Evolutionary conservation across 352 stramenopile genomes (phyloP).

Genomic region (Phytopythium helicoides): DNA sequence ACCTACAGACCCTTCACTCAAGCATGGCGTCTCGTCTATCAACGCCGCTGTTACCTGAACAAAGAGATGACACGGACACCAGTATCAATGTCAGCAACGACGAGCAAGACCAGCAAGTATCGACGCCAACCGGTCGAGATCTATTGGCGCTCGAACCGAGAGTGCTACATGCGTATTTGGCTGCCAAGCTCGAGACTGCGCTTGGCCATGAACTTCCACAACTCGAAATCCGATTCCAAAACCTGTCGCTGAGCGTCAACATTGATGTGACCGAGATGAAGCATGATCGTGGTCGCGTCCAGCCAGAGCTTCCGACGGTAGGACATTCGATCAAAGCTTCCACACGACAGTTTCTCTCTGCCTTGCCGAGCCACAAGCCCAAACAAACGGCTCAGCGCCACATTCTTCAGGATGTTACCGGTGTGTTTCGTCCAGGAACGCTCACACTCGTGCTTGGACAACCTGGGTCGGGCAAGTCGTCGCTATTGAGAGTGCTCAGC

Average conservation of each 20-base stretch:
- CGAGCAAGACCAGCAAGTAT: slow-evolving; percentile 1
- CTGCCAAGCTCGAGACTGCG: slow-evolving; percentile 13
- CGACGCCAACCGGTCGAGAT: slow-evolving; percentile 5
- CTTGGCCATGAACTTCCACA: slow-evolving; percentile 8
- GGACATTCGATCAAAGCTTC: slow-evolving; percentile 3
- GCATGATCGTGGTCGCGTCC: not conserved
- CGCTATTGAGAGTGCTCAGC: slow-evolving; percentile 39
- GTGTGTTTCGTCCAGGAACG: slow-evolving; percentile 15
- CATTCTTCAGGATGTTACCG: slow-evolving; percentile 5
- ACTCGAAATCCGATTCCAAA: slow-evolving; percentile 22
- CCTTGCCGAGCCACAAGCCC: not conserved
- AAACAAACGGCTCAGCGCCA: slow-evolving; percentile 1
- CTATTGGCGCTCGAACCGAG: slow-evolving; percentile 18
- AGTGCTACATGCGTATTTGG: slow-evolving; percentile 20
- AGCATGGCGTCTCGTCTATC: not conserved
- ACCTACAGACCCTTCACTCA: not conserved
- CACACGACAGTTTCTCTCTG: not conserved
- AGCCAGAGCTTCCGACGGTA: slow-evolving; percentile 13
- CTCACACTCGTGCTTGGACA: slow-evolving; percentile 25
- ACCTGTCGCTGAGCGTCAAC: slow-evolving; percentile 16
- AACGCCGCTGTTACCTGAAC: not conserved
- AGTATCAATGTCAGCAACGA: not conserved
- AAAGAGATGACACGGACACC: not conserved
- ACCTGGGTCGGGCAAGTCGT: slow-evolving; percentile 32
- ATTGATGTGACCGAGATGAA: slow-evolving; percentile 3